A percentile compares a stretch with the other conserved stretches of the same genome.
Conservation (phyloP, 164 flowering plant genomes). For the Tetrastigma voinierianum region DNA sequence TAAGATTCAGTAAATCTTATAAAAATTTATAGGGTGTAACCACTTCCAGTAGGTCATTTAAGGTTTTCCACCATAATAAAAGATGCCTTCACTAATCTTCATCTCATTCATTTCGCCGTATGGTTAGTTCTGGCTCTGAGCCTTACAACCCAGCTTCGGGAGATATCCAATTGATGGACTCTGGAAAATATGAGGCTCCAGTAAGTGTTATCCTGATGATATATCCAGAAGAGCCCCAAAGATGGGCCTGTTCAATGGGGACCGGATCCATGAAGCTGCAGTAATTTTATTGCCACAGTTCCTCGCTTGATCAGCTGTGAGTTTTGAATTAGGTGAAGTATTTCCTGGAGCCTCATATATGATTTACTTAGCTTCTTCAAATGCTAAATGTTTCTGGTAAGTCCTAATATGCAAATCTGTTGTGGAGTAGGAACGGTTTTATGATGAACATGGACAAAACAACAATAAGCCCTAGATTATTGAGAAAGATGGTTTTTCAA, state of each 20-base stretch:
- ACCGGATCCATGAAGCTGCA: constrained; percentile 86
- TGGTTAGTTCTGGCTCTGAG: background rate
- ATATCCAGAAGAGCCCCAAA: constrained; percentile 92
- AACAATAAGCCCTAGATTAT: too few species aligned
- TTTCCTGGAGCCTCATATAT: background rate
- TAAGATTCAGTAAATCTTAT: too few species aligned
- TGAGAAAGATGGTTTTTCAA: too few species aligned
- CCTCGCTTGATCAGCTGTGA: too few species aligned
- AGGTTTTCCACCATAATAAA: too few species aligned
- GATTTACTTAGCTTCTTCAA: background rate
- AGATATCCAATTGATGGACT: background rate
- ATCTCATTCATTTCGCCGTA: background rate
- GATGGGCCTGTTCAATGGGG: constrained; percentile 88
- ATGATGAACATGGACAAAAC: too few species aligned
- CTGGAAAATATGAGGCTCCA: constrained; percentile 68
- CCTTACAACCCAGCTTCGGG: background rate
- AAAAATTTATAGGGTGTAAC: too few species aligned
- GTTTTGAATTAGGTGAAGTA: constrained; percentile 75
- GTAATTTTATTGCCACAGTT: too few species aligned
- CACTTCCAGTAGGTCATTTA: too few species aligned
- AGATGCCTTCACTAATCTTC: too few species aligned
- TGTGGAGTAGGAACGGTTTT: too few species aligned
- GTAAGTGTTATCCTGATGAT: constrained; percentile 91
- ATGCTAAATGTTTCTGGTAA: background rate
- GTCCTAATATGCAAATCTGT: too few species aligned